A percentile compares a stretch with the other conserved stretches of the same genome.
Conservation (phyloP, 2,329 filamentous ascomycete genomes). For the Pezicula rhizophila region DNA sequence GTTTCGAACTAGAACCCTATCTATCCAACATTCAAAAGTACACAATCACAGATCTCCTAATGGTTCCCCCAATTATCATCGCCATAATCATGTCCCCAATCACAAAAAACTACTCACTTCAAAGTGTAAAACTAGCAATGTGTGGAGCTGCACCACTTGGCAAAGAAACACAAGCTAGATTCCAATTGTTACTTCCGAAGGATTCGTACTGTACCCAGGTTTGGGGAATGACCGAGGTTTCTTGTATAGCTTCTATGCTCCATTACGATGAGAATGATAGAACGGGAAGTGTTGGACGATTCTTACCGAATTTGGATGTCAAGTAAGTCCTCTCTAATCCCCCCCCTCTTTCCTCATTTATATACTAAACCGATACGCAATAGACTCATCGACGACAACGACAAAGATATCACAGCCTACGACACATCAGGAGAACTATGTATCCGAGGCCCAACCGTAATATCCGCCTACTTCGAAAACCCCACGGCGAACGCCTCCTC, state of each 20-base stretch:
- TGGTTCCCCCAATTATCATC: slow-evolving; percentile 73
- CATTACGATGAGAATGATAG: slow-evolving; percentile 43
- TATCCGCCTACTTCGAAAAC: slow-evolving; percentile 68
- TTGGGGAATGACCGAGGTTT: slow-evolving; percentile 48
- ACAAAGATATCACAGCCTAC: slow-evolving; percentile 19
- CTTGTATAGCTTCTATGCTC: slow-evolving; percentile 17
- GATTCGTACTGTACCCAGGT: slow-evolving; percentile 39
- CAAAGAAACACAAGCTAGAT: slow-evolving; percentile 31
- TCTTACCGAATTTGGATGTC: slow-evolving; percentile 32
- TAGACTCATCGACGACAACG: slow-evolving; percentile 21
- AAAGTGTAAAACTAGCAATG: slow-evolving; percentile 42
- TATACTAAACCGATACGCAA: not conserved
- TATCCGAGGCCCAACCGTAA: slow-evolving; percentile 65
- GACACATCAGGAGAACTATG: slow-evolving; percentile 45
- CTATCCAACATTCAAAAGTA: slow-evolving; percentile 61
- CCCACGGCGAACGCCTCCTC: slow-evolving; percentile 14
- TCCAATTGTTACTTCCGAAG: slow-evolving; percentile 33
- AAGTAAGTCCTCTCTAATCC: slow-evolving; percentile 15
- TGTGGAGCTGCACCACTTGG: slow-evolving; percentile 45
- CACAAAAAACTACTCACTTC: slow-evolving; percentile 38
- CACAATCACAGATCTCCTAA: slow-evolving; percentile 57
- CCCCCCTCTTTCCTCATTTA: not conserved
- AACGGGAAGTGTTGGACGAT: slow-evolving; percentile 40
- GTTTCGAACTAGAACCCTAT: slow-evolving; percentile 60
- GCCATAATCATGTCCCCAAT: slow-evolving; percentile 38